A percentile compares a stretch with the other conserved stretches of the same genome.
Conservation (phyloP, 768 basidiomycete genomes). For the Leccinellum luteum region DNA sequence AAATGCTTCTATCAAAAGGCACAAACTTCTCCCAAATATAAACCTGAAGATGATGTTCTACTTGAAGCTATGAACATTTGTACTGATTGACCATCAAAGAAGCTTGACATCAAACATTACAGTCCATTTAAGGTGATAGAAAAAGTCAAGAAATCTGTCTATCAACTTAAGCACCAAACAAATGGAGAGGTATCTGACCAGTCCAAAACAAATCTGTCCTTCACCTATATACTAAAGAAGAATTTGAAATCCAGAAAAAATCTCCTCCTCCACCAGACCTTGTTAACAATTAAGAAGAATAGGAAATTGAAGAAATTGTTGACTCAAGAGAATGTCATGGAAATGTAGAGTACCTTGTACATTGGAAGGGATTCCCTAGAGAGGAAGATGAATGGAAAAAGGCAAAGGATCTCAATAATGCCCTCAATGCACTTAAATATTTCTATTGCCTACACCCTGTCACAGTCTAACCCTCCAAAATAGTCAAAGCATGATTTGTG, state of each 20-base stretch:
- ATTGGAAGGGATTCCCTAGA: no score
- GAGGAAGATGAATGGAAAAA: no score
- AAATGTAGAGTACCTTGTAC: no score
- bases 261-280: neutral
- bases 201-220: neutral
- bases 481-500: no score
- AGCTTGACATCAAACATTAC: neutral
- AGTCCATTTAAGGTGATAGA: neutral
- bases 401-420: no score
- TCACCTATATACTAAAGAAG: neutral
- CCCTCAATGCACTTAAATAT: no score
- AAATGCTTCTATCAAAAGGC: neutral
- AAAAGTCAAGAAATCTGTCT: neutral
- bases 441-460: no score
- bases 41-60: neutral
- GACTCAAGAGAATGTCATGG: neutral
- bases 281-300: fast-evolving
- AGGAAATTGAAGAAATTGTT: neutral
- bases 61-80: neutral
- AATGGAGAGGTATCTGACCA: neutral
- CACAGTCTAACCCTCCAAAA: no score
- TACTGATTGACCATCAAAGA: neutral
- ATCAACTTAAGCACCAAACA: neutral
- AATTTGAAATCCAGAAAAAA: neutral
- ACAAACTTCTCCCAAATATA: neutral